Percentiles rank a stretch among this genome's conserved stretches.
Evolutionary conservation across 768 basidiomycete species (phyloP).

Genomic region (Russula foetens): DNA sequence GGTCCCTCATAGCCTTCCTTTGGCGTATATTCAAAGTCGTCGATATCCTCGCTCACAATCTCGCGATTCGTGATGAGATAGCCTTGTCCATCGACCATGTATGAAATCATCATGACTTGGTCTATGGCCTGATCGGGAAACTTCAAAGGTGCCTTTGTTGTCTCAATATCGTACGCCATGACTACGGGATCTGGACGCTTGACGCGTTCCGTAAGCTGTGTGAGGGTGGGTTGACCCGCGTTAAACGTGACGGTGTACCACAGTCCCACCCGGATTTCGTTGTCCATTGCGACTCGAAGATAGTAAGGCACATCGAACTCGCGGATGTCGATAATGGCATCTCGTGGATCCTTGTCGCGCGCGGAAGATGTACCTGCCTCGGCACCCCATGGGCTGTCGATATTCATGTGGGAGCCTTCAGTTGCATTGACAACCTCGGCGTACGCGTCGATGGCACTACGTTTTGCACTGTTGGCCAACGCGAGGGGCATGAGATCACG

Average conservation of each 20-base stretch:
- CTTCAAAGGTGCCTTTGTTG: constrained; percentile 98
- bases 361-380: constrained; percentile 34
- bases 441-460: constrained; percentile 94
- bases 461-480: constrained; percentile 81
- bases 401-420: constrained; percentile 56
- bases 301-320: constrained; percentile 98
- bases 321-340: constrained; percentile 87
- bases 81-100: constrained; percentile 97
- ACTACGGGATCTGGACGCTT: constrained; percentile 99
- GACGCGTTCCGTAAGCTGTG: constrained; percentile 70
- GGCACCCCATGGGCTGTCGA: constrained; percentile 57
- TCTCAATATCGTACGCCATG: constrained; percentile 99
- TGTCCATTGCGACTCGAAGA: constrained; percentile 98
- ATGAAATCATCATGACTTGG: constrained; percentile 99
- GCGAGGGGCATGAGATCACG: constrained; percentile 88
- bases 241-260: constrained; percentile 90
- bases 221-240: constrained; percentile 70
- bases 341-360: constrained; percentile 74
- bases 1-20: constrained; percentile 97
- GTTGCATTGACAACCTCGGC: constrained; percentile 85
- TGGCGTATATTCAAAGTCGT: constrained; percentile 98
- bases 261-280: constrained; percentile 93
- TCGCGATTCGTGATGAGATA: constrained; percentile 97
- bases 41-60: constrained; percentile 94
- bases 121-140: constrained; percentile 94